These are phyloP conservation scores for Schoenoplectus tabernaemontani DNA, from an alignment of 202 grass and related monocot species.

Conservation along the genomic window DNA sequence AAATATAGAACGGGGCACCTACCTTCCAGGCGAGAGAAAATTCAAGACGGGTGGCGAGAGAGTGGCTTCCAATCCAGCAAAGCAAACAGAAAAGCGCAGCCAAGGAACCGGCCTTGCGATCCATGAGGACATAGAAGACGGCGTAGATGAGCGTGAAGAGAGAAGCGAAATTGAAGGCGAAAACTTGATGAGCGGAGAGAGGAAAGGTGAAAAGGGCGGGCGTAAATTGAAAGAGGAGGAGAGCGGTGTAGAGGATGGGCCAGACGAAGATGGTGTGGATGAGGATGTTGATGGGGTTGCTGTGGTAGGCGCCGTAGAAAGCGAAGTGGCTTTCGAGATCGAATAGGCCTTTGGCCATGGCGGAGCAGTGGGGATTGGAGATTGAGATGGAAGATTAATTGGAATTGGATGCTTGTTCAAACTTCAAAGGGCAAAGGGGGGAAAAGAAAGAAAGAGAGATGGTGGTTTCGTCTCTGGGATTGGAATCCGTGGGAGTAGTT, in stretches of 20 bases:
- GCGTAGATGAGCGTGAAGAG: conserved; percentile 43
- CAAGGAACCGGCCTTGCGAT: conserved; percentile 54
- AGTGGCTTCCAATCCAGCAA: conserved; percentile 59
- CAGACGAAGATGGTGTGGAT: conserved; percentile 86
- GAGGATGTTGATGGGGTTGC: conserved; percentile 55
- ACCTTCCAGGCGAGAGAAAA: conserved; percentile 70
- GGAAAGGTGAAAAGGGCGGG: conserved; percentile 23
- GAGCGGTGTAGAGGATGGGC: conserved; percentile 68
- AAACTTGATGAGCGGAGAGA: neutral
- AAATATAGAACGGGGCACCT: too few species aligned
- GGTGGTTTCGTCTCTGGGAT: too few species aligned
- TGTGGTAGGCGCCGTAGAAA: conserved; percentile 90
- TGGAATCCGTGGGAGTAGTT: too few species aligned
- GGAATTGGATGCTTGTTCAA: too few species aligned
- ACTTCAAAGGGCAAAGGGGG: too few species aligned
- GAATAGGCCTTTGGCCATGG: conserved; percentile 46
- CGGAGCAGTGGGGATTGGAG: too few species aligned
- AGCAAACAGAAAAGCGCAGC: conserved; percentile 51
- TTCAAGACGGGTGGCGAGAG: conserved; percentile 47
- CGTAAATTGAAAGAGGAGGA: conserved; percentile 68
- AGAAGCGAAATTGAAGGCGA: conserved; percentile 13
- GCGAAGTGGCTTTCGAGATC: conserved; percentile 82
- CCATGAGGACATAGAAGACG: conserved; percentile 60
- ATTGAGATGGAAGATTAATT: too few species aligned
- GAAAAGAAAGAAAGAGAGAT: too few species aligned